Percentiles rank a stretch among this genome's conserved stretches.
phyloP scores from a whole-genome alignment of 768 basidiomycete species.

The Lentinula boryana region DNA sequence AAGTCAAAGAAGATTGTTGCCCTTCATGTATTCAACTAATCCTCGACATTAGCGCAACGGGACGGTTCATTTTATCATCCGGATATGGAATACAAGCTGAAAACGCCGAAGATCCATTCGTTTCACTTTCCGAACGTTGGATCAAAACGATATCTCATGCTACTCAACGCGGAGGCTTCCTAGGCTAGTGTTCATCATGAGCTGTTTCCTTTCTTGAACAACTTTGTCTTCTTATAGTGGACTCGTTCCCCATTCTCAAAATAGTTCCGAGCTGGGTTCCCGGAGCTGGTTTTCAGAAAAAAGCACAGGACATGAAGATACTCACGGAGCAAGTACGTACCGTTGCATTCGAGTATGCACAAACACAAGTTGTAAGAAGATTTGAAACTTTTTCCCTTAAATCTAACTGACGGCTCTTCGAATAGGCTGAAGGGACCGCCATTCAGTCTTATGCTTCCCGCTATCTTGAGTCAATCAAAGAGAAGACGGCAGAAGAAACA shows the following conservation, averaged over 20 bases:
- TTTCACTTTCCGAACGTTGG: conserved; percentile 1
- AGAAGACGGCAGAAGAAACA: neutral
- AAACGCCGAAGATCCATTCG: conserved; percentile 1
- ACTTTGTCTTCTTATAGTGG: conserved; percentile 1
- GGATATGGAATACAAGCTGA: conserved; percentile 6
- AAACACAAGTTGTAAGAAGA: neutral
- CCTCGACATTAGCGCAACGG: neutral
- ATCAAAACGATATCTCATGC: conserved; percentile 1
- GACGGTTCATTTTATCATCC: conserved; percentile 2
- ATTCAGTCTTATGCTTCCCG: conserved; percentile 7
- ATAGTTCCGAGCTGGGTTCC: conserved; percentile 30
- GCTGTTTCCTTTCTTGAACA: too few species aligned
- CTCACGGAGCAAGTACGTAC: conserved; percentile 5
- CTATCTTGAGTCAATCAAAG: conserved; percentile 5
- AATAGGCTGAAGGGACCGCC: conserved; percentile 6
- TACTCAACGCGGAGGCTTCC: neutral
- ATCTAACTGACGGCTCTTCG: neutral
- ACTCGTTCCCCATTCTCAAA: conserved; percentile 11
- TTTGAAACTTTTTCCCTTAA: too few species aligned
- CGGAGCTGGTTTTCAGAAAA: conserved; percentile 24
- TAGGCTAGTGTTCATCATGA: neutral
- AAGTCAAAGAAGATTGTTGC: neutral
- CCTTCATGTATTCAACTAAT: too few species aligned
- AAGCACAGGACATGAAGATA: conserved; percentile 3
- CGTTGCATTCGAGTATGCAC: conserved; percentile 3